Evolutionary conservation across 1,284 basidiomycete species (phyloP).

Genomic region (Grifola frondosa): DNA sequence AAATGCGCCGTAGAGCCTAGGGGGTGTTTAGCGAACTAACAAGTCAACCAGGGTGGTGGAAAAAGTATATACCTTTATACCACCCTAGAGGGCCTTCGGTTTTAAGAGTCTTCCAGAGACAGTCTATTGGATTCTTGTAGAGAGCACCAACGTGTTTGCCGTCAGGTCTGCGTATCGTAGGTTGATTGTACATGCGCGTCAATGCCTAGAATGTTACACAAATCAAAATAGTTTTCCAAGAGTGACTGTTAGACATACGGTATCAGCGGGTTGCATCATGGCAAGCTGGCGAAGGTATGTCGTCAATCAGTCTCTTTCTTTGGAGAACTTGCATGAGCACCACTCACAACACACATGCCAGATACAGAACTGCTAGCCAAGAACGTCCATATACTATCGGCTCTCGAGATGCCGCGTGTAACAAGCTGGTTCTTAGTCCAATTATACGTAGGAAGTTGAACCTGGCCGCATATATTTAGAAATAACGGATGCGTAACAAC

Average conservation of each 20-base stretch:
- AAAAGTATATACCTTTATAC: constrained; percentile 91
- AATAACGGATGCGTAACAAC: neutral
- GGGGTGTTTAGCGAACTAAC: too few relatives aligned
- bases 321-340: too few relatives aligned
- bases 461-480: constrained; percentile 42
- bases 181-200: constrained; percentile 97
- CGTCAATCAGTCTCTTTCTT: too few relatives aligned
- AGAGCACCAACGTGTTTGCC: constrained; percentile 77
- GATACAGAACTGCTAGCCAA: constrained; percentile 87
- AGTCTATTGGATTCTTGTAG: constrained; percentile 93
- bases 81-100: constrained; percentile 87
- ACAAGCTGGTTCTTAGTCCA: constrained; percentile 83
- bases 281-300: constrained; percentile 75
- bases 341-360: constrained; percentile 87
- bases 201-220: constrained; percentile 60
- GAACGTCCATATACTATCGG: constrained; percentile 85
- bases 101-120: constrained; percentile 93
- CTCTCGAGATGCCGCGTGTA: constrained; percentile 60
- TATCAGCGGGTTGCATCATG: constrained; percentile 88
- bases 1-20: constrained; percentile 90
- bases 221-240: too few relatives aligned
- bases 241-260: too few relatives aligned
- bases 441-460: constrained; percentile 95
- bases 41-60: neutral
- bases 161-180: constrained; percentile 69